phyloP scores from a whole-genome alignment of 768 basidiomycete genomes.

The Ephemerocybe angulata region DNA sequence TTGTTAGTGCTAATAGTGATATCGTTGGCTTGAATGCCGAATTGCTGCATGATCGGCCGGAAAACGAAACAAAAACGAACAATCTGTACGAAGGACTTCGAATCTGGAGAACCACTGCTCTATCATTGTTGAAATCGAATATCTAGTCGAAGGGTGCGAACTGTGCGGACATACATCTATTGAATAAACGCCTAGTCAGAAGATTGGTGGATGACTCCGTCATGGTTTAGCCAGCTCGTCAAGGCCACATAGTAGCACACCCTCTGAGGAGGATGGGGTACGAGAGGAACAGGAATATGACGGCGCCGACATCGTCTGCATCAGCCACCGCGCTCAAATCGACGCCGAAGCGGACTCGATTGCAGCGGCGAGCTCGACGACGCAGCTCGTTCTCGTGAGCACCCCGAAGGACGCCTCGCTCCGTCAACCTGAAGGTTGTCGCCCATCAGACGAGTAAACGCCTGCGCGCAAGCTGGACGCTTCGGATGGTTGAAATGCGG shows the following conservation, averaged over 20 bases:
- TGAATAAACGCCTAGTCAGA: too few species aligned
- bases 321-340: slow-evolving; percentile 47
- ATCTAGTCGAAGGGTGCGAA: too few species aligned
- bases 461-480: slow-evolving; percentile 3
- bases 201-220: too few species aligned
- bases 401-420: slow-evolving; percentile 55
- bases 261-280: slow-evolving; percentile 22
- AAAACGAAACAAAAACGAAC: too few species aligned
- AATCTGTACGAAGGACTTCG: too few species aligned
- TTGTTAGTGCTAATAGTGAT: too few species aligned
- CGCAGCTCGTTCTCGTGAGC: slow-evolving; percentile 43
- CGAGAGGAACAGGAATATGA: slow-evolving; percentile 72
- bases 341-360: slow-evolving; percentile 35
- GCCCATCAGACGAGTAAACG: slow-evolving; percentile 8
- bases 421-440: slow-evolving; percentile 62
- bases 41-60: too few species aligned
- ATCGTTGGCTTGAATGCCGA: too few species aligned
- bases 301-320: slow-evolving; percentile 39
- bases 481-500: slow-evolving; percentile 5
- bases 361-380: slow-evolving; percentile 32
- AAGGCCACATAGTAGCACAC: slow-evolving; percentile 73
- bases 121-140: too few species aligned
- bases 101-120: too few species aligned
- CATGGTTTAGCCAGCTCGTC: slow-evolving; percentile 85
- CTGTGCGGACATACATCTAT: too few species aligned